Conservation (phyloP, 371 early-diverging fungal genomes). For the Chytridiales sp. region DNA sequence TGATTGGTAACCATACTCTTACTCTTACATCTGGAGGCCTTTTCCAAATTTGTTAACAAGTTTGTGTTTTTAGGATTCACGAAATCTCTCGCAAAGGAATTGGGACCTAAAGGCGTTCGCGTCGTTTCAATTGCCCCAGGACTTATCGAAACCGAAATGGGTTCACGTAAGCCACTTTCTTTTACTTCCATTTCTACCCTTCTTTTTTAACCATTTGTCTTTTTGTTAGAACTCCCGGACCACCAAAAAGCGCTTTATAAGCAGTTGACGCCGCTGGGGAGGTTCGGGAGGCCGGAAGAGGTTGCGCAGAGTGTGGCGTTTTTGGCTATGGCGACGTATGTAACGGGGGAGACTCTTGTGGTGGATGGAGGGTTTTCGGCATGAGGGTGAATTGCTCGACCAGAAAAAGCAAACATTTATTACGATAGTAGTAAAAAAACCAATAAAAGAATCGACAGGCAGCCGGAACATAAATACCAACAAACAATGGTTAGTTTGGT, state of each 20-base stretch:
- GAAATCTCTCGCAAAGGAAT: constrained; percentile 76
- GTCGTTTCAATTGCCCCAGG: constrained; percentile 88
- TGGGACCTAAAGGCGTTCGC: constrained; percentile 69
- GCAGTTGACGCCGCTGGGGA: constrained; percentile 53
- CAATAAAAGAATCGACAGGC: too few relatives aligned
- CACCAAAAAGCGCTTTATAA: constrained; percentile 43
- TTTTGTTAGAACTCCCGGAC: constrained; percentile 35
- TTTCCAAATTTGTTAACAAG: not conserved
- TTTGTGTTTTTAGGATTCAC: constrained; percentile 60
- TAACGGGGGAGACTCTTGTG: constrained; percentile 70
- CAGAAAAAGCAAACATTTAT: too few relatives aligned
- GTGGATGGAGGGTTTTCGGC: constrained; percentile 68
- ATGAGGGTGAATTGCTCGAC: too few relatives aligned
- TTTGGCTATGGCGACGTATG: constrained; percentile 63
- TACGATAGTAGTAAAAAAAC: too few relatives aligned
- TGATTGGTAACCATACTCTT: constrained; percentile 60
- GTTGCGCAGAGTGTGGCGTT: constrained; percentile 67
- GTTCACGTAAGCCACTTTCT: constrained; percentile 46
- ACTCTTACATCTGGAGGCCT: too few relatives aligned
- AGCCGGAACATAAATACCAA: too few relatives aligned
- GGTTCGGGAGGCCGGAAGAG: constrained; percentile 64
- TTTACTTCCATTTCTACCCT: not conserved
- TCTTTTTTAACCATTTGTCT: not conserved
- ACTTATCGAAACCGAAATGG: constrained; percentile 87
- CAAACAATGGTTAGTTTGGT: too few relatives aligned